Evolutionary conservation across 352 stramenopile genomes (phyloP).

Genomic region (Pythium sukuiense): DNA sequence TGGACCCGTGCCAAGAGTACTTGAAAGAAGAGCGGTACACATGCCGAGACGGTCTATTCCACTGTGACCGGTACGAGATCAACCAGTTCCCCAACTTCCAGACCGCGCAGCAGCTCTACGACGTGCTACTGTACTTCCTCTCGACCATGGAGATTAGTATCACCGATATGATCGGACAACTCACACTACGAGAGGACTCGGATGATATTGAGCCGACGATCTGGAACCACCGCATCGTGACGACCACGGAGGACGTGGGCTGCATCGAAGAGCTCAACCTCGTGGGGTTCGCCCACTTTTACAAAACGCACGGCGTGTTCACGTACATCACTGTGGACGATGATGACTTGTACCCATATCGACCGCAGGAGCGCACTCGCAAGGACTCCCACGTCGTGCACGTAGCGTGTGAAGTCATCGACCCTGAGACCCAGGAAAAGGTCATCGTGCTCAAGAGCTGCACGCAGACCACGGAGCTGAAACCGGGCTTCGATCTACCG

Average conservation of each 20-base stretch:
- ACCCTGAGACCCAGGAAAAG: background rate
- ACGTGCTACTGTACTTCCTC: conserved; percentile 39
- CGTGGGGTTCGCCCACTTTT: conserved; percentile 28
- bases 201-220: conserved; percentile 31
- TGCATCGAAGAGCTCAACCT: conserved; percentile 20
- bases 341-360: conserved; percentile 45
- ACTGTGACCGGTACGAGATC: conserved; percentile 30
- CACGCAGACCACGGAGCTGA: background rate
- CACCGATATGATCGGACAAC: conserved; percentile 39
- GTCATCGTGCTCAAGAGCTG: conserved; percentile 9
- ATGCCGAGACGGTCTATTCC: background rate
- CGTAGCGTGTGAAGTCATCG: background rate
- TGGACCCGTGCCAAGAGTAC: background rate
- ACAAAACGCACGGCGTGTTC: conserved; percentile 31
- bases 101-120: conserved; percentile 44
- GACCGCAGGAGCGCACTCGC: conserved; percentile 23
- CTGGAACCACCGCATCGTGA: conserved; percentile 42
- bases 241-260: conserved; percentile 20
- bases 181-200: conserved; percentile 48
- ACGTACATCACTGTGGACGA: conserved; percentile 35
- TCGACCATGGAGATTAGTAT: conserved; percentile 53
- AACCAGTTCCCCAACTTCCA: conserved; percentile 37
- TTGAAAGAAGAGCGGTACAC: conserved; percentile 1
- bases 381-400: conserved; percentile 27
- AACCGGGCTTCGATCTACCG: background rate